These are phyloP conservation scores for Candida taoyuanica DNA, from an alignment of 805 yeast species.

Conservation along the genomic window DNA sequence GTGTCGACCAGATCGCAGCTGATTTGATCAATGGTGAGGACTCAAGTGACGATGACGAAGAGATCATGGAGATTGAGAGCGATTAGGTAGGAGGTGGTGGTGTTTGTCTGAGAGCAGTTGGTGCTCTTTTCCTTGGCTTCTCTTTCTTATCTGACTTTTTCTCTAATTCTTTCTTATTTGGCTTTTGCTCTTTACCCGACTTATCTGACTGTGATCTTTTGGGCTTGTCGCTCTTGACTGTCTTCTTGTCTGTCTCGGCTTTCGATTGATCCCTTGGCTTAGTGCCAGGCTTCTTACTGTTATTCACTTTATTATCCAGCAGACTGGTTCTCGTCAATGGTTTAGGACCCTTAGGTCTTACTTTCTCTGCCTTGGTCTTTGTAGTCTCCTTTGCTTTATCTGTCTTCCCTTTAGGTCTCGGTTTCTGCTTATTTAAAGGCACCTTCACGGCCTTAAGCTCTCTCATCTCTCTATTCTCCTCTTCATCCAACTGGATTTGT, in stretches of 20 bases:
- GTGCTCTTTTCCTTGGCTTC: constrained; percentile 4
- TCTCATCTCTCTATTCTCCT: constrained; percentile 1
- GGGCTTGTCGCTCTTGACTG: not conserved
- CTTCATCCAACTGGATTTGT: constrained; percentile 15
- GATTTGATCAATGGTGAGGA: constrained; percentile 29
- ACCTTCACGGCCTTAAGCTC: constrained; percentile 2
- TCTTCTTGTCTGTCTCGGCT: not conserved
- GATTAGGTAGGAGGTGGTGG: too few species aligned
- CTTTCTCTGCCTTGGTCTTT: not conserved
- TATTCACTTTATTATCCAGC: not conserved
- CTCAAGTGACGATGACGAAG: constrained; percentile 38
- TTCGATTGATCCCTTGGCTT: too few species aligned
- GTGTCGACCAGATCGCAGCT: constrained; percentile 24
- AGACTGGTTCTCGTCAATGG: constrained; percentile 8
- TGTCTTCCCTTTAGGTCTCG: too few species aligned
- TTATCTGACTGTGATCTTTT: not conserved
- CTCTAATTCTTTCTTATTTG: not conserved
- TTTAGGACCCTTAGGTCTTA: not conserved
- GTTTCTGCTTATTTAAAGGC: not conserved
- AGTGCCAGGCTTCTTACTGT: too few species aligned
- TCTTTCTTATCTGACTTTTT: not conserved
- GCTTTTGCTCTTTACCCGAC: not conserved
- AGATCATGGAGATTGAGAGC: constrained; percentile 55
- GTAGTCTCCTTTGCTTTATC: not conserved
- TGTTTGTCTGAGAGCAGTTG: constrained; percentile 5